These are phyloP conservation scores for Bruguiera parviflora DNA, from an alignment of 345 rosid species.

Conservation along the genomic window DNA sequence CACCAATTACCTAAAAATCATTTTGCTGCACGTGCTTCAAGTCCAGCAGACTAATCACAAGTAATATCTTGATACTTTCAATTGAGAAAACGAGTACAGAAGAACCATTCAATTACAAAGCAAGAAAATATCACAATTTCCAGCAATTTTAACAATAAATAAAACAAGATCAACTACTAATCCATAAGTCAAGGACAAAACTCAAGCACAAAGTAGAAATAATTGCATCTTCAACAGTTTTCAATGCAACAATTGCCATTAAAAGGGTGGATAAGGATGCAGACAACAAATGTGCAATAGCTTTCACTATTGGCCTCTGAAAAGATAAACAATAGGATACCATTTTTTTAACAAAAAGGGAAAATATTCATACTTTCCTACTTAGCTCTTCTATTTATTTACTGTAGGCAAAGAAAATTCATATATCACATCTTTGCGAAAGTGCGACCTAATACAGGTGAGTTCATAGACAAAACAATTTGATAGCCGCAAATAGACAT, in stretches of 20 bases:
- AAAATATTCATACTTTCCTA: neutral
- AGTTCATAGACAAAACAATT: neutral
- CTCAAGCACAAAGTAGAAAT: neutral
- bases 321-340: neutral
- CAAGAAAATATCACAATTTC: neutral
- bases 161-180: neutral
- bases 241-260: neutral
- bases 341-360: neutral
- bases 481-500: no score
- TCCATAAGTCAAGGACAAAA: neutral
- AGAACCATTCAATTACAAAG: neutral
- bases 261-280: neutral
- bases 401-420: neutral
- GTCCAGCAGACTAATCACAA: neutral
- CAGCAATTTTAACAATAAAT: neutral
- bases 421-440: neutral
- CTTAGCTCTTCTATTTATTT: no score
- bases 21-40: constrained; percentile 1
- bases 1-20: neutral
- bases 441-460: neutral
- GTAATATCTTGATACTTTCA: neutral
- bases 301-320: neutral
- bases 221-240: neutral
- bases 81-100: neutral
- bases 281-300: neutral